Base-by-base conservation (phyloP, 2,329 filamentous ascomycete genomes). In the Knufia fluminis region DNA sequence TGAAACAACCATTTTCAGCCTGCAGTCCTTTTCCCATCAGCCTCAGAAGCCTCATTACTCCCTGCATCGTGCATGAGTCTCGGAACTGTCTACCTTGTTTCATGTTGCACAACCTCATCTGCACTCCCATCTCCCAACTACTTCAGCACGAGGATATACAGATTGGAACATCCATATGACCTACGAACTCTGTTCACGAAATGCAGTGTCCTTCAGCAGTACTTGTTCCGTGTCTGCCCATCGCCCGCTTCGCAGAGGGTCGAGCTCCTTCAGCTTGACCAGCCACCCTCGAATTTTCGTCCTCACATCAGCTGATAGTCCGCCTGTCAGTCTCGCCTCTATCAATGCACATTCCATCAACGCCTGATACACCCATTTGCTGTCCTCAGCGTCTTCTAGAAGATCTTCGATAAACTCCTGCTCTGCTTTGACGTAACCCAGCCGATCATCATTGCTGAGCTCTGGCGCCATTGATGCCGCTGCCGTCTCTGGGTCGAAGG, bases 341-440 rank as follows among this genome's bases (percentile, higher is more conserved):
- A 85, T 65, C 26, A 83, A 62, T 1, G 82, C 82, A 61, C 87
- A 89, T 54, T 87, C 80, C 20, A 97, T 74, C 45, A 97, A 71
- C 3, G 84, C 84, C 66, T 94, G 86, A 62, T 95, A 94, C 39
- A 95, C 85, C 79, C 88, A 92, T 67, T 95, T 94, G 64, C 80
- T 83, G 59, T 85, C 80, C 56, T 80, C 73, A 3, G 77, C 90
- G 55, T 78, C 79, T 52, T 79, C 76, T 19, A 80, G 64, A 62
- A 83, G 78, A 17, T 82, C 79, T 57, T 78, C 78, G 53, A 96
- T 81, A 49, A 80, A 80, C n/a, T 80, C 77, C 19, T 94, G 76
- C 63, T 96, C 88, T 24, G 75, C 70, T 23, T 71, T 71, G 7
- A 94, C 69, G 60, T 90, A 89, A 2, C 71, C 65, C 28, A 79